Percentiles rank a stretch among this genome's conserved stretches.
phyloP scores from a whole-genome alignment of 202 grass and related monocot species.

The Hordeum pubiflorum region DNA sequence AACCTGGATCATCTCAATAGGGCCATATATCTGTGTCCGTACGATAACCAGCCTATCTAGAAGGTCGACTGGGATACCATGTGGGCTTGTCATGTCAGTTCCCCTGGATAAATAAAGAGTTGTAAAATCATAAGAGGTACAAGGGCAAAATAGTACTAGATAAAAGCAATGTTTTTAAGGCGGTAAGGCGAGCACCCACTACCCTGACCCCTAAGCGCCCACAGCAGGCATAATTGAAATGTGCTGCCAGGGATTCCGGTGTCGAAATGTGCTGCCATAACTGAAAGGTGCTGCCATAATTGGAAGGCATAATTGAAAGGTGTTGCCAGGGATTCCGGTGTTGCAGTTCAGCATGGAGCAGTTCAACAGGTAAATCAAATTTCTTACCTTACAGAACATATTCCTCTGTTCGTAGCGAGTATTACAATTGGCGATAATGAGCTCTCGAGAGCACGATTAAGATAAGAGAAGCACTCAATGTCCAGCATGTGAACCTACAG shows the following conservation, averaged over 20 bases:
- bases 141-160: not conserved
- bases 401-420: constrained; percentile 86
- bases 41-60: constrained; percentile 90
- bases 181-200: not conserved
- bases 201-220: not conserved
- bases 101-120: constrained; percentile 45
- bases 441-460: constrained; percentile 93
- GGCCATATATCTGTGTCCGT: constrained; percentile 86
- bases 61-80: constrained; percentile 90
- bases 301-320: too few relatives aligned
- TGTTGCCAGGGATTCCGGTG: not conserved
- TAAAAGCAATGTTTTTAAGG: not conserved
- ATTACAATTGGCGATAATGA: constrained; percentile 92
- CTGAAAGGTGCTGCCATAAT: too few relatives aligned
- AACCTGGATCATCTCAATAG: constrained; percentile 96
- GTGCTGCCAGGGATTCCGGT: not conserved
- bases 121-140: constrained; percentile 7
- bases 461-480: constrained; percentile 95
- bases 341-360: constrained; percentile 17
- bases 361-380: not conserved
- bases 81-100: constrained; percentile 94
- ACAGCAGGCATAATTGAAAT: not conserved
- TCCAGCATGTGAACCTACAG: constrained; percentile 92
- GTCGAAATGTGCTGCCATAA: not conserved
- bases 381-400: constrained; percentile 84